Percentiles rank a stretch among this genome's conserved stretches.
Conservation (phyloP, 2,329 filamentous ascomycete genomes). For the Colletotrichum neosansevieriae region DNA sequence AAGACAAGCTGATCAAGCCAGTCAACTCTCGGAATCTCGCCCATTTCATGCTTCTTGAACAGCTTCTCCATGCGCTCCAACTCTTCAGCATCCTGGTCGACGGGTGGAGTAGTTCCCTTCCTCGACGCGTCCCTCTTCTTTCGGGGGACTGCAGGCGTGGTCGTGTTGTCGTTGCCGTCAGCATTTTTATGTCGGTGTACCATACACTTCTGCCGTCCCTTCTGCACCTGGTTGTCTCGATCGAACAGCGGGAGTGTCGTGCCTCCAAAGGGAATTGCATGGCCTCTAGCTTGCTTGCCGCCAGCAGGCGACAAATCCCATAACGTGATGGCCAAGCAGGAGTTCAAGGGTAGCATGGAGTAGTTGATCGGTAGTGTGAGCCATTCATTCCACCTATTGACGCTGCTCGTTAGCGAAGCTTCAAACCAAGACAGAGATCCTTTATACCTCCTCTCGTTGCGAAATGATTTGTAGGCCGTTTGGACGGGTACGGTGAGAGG, state of each 20-base stretch:
- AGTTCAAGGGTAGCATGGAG: conserved; percentile 82
- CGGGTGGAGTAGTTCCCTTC: conserved; percentile 60
- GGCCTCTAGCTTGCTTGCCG: conserved; percentile 75
- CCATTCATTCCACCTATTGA: conserved; percentile 91
- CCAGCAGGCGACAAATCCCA: conserved; percentile 93
- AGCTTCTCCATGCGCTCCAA: conserved; percentile 89
- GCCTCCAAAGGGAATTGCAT: conserved; percentile 92
- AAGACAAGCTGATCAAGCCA: conserved; percentile 98
- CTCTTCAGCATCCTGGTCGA: conserved; percentile 83
- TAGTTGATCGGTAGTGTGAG: conserved; percentile 88
- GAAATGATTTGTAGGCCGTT: conserved; percentile 93
- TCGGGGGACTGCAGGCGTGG: conserved; percentile 77
- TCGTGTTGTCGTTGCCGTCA: conserved; percentile 84
- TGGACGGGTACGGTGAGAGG: conserved; percentile 92
- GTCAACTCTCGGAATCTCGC: conserved; percentile 90
- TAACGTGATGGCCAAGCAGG: conserved; percentile 89
- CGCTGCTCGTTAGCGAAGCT: conserved; percentile 26
- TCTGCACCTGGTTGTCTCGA: conserved; percentile 88
- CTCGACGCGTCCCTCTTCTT: conserved; percentile 63
- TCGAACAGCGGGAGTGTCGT: conserved; percentile 95
- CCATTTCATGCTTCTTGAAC: conserved; percentile 98
- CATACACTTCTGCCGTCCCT: conserved; percentile 91
- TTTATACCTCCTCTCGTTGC: conserved; percentile 72
- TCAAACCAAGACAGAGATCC: not conserved
- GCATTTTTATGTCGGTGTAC: conserved; percentile 85